phyloP scores from a whole-genome alignment of 2,329 filamentous ascomycete genomes.

The Cadophora sp. region DNA sequence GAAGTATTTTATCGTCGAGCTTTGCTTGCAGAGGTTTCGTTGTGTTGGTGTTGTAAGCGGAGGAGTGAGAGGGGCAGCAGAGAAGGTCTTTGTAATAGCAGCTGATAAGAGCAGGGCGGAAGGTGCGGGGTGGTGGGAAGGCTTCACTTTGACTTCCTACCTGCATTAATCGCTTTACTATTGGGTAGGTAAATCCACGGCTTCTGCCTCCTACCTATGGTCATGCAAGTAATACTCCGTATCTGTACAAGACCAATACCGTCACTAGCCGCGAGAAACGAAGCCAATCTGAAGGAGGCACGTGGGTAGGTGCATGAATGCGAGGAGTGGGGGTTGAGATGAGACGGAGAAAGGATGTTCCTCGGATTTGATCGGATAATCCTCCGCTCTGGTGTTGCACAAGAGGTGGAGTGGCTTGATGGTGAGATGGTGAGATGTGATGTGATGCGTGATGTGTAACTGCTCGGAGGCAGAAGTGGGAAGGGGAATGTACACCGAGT shows the following conservation, averaged over 20 bases:
- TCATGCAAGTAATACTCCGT: not conserved
- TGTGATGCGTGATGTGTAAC: not conserved
- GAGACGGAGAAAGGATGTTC: conserved; percentile 15
- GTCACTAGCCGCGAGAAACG: conserved; percentile 26
- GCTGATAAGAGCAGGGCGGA: not conserved
- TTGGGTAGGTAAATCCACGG: not conserved
- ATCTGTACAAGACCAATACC: not conserved
- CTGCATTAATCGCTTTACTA: not conserved
- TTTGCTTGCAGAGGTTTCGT: no score
- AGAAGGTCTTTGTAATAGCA: conserved; percentile 5
- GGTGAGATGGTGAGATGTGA: not conserved
- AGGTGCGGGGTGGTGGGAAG: not conserved
- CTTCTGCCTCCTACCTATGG: not conserved
- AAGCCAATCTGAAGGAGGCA: conserved; percentile 18
- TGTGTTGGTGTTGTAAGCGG: no score
- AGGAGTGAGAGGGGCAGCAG: not conserved
- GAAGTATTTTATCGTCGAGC: no score
- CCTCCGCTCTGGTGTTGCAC: not conserved
- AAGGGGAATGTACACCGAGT: not conserved
- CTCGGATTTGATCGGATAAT: not conserved
- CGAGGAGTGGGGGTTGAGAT: not conserved
- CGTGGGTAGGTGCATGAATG: conserved; percentile 20
- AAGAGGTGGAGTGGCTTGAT: not conserved
- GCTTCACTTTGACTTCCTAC: not conserved
- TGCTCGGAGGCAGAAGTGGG: not conserved